Evolutionary conservation across 2,329 filamentous ascomycete genomes (phyloP).

Genomic region (Arthrobotrys musiformis): DNA sequence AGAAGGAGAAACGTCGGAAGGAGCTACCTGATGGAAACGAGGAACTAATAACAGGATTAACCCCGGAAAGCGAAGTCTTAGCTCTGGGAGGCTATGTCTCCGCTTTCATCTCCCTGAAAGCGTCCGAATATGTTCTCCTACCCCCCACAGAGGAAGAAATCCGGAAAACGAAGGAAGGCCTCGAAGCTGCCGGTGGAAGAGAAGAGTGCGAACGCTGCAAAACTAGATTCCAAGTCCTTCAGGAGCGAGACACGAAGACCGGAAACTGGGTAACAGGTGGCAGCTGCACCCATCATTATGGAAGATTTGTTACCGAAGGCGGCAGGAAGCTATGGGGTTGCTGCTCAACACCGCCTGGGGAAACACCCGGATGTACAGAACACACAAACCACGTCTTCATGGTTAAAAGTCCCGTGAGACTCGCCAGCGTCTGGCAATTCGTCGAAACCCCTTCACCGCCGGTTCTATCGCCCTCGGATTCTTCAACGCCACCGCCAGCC

Average conservation of each 20-base stretch:
- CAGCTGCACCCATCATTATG: conserved; percentile 82
- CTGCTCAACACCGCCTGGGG: conserved; percentile 79
- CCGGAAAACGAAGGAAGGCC: conserved; percentile 72
- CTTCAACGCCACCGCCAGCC: conserved; percentile 39
- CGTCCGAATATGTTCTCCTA: conserved; percentile 78
- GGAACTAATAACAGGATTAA: conserved; percentile 76
- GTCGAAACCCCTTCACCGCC: conserved; percentile 69
- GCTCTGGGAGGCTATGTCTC: conserved; percentile 74
- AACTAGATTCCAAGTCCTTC: conserved; percentile 87
- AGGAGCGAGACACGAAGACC: conserved; percentile 78
- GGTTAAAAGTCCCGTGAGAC: conserved; percentile 76
- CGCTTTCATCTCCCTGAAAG: conserved; percentile 71
- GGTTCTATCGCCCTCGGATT: conserved; percentile 56
- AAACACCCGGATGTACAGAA: conserved; percentile 78
- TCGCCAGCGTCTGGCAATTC: conserved; percentile 83
- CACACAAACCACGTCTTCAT: conserved; percentile 86
- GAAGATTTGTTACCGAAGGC: conserved; percentile 67
- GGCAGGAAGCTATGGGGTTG: conserved; percentile 76
- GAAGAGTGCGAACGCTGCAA: conserved; percentile 90
- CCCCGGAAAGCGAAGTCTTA: conserved; percentile 73
- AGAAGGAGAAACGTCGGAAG: conserved; percentile 59
- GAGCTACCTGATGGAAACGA: conserved; percentile 15
- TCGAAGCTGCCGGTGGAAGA: conserved; percentile 76
- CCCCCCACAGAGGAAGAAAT: conserved; percentile 76
- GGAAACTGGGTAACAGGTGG: conserved; percentile 80